These are phyloP conservation scores for Limnomonas spitsbergensis DNA, from an alignment of 139 green algal genomes.

Conservation along the genomic window DNA sequence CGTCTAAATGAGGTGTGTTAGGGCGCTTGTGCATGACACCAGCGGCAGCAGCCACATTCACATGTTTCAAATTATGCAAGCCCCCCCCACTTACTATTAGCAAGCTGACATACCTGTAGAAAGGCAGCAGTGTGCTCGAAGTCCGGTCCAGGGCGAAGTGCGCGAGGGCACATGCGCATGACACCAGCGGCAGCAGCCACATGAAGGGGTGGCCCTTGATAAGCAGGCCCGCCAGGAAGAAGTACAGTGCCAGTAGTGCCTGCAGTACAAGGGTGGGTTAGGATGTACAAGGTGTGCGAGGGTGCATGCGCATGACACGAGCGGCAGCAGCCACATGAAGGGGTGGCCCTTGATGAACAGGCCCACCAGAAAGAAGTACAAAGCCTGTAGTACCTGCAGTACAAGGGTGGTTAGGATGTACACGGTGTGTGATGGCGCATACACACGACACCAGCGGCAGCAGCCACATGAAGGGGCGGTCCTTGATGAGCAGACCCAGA, in stretches of 20 bases:
- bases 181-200: conserved; percentile 67
- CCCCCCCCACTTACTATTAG: too few relatives aligned
- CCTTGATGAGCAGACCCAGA: conserved; percentile 68
- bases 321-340: conserved; percentile 69
- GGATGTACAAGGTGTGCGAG: not conserved
- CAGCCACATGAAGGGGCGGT: conserved; percentile 65
- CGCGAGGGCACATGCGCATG: conserved; percentile 35
- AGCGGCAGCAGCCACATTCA: too few relatives aligned
- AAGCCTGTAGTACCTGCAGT: conserved; percentile 58
- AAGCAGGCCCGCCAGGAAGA: conserved; percentile 73
- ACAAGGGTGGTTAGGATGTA: too few relatives aligned
- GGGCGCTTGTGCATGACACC: too few relatives aligned
- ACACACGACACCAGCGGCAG: conserved; percentile 55
- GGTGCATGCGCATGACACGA: conserved; percentile 46
- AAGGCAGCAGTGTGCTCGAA: conserved; percentile 33
- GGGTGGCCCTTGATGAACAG: conserved; percentile 60
- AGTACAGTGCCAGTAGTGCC: conserved; percentile 75
- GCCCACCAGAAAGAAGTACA: conserved; percentile 84
- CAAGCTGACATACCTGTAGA: conserved; percentile 35
- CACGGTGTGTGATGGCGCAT: conserved; percentile 23
- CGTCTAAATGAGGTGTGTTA: too few relatives aligned
- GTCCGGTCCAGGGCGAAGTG: not conserved
- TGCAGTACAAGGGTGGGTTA: conserved; percentile 35
- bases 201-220: conserved; percentile 62
- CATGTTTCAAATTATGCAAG: too few relatives aligned